These are phyloP conservation scores for Suillus ampliporus DNA, from an alignment of 768 basidiomycete genomes.

Conservation along the genomic window DNA sequence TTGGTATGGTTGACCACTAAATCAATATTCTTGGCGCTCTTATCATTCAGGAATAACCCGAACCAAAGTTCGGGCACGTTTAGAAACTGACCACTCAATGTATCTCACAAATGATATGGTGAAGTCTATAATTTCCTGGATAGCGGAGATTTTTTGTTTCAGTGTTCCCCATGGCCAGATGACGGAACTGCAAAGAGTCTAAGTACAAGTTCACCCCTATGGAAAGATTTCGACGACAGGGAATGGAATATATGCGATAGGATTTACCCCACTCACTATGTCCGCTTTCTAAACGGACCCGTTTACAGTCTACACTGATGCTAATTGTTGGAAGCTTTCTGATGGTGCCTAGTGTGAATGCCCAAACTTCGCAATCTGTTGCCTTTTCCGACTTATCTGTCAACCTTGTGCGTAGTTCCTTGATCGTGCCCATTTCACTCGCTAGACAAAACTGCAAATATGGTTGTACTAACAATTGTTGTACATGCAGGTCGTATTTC, in stretches of 20 bases:
- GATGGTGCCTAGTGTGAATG: constrained; percentile 35
- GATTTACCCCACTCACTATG: too few species aligned
- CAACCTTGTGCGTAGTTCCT: constrained; percentile 14
- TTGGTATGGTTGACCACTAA: constrained; percentile 36
- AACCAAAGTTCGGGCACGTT: constrained; percentile 48
- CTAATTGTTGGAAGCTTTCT: constrained; percentile 40
- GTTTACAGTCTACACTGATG: constrained; percentile 37
- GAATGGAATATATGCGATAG: constrained; percentile 15
- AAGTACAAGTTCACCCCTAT: constrained; percentile 14
- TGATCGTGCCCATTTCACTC: constrained; percentile 13
- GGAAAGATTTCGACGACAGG: constrained; percentile 26
- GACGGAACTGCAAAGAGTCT: constrained; percentile 11
- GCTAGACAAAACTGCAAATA: not conserved
- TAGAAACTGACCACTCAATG: constrained; percentile 51
- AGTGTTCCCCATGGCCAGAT: constrained; percentile 31
- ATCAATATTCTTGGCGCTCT: not conserved
- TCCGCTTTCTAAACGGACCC: not conserved
- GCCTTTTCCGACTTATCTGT: constrained; percentile 12
- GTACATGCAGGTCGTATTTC: not conserved
- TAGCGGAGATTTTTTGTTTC: constrained; percentile 30
- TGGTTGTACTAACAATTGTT: not conserved
- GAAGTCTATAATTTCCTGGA: constrained; percentile 11
- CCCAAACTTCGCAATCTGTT: constrained; percentile 18
- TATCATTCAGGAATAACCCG: constrained; percentile 12
- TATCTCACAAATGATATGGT: constrained; percentile 13